A percentile compares a stretch with the other conserved stretches of the same genome.
Conservation (phyloP, 768 basidiomycete genomes). For the Cystofilobasidium capitatum region DNA sequence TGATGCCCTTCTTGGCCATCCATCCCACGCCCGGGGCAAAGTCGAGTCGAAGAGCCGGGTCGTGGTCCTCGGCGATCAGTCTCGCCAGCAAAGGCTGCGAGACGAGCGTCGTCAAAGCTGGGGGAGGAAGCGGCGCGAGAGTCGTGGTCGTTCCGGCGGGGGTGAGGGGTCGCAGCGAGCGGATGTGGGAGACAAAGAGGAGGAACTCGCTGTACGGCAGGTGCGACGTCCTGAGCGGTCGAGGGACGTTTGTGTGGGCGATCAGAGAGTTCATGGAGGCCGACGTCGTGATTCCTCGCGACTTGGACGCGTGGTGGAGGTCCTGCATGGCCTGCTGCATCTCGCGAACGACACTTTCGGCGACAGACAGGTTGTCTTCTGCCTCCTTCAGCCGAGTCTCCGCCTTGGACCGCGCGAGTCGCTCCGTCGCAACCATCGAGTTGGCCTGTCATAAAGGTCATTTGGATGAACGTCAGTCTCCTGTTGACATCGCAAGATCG, state of each 20-base stretch:
- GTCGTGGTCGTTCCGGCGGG: slow-evolving; percentile 34
- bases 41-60: slow-evolving; percentile 85
- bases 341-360: slow-evolving; percentile 71
- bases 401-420: slow-evolving; percentile 57
- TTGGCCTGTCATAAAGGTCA: slow-evolving; percentile 51
- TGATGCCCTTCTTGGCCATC: slow-evolving; percentile 59
- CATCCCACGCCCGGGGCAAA: slow-evolving; percentile 88
- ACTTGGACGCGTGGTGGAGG: slow-evolving; percentile 39
- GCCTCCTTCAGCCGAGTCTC: slow-evolving; percentile 65
- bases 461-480: background rate
- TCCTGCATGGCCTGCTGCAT: slow-evolving; percentile 80
- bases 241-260: background rate
- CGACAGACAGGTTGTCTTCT: slow-evolving; percentile 65
- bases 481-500: background rate
- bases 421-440: slow-evolving; percentile 92
- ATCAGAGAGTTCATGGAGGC: background rate
- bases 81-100: slow-evolving; percentile 68
- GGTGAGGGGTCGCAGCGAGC: slow-evolving; percentile 56
- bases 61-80: slow-evolving; percentile 72
- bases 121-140: slow-evolving; percentile 49
- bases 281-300: background rate
- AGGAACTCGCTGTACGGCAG: slow-evolving; percentile 71
- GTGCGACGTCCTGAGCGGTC: slow-evolving; percentile 47
- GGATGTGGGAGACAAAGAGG: slow-evolving; percentile 65
- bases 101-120: slow-evolving; percentile 45